Percentiles rank a stretch among this genome's conserved stretches.
These are phyloP conservation scores for Globisporangium okanoganense DNA, from an alignment of 352 stramenopile species.

Conservation along the genomic window DNA sequence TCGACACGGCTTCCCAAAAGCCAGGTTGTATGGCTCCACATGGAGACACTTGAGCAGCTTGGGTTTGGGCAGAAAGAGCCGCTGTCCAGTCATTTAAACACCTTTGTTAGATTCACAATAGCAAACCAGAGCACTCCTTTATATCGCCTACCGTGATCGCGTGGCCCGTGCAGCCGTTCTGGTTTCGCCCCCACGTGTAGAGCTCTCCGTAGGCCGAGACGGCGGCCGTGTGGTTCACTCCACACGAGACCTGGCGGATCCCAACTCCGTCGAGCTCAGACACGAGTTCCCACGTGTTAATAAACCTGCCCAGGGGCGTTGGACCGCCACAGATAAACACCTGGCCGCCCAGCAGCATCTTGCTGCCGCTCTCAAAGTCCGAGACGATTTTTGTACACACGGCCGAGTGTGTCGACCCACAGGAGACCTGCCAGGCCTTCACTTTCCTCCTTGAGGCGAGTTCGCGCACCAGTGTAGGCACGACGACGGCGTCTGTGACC, in stretches of 20 bases:
- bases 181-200: slow-evolving; percentile 92
- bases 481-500: slow-evolving; percentile 56
- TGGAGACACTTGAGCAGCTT: slow-evolving; percentile 79
- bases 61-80: slow-evolving; percentile 71
- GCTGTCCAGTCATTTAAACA: slow-evolving; percentile 15
- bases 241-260: slow-evolving; percentile 80
- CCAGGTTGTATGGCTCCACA: slow-evolving; percentile 87
- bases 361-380: slow-evolving; percentile 48
- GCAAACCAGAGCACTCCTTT: not conserved
- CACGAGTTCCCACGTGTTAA: slow-evolving; percentile 74
- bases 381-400: slow-evolving; percentile 69
- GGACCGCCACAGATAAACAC: slow-evolving; percentile 88
- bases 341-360: slow-evolving; percentile 68
- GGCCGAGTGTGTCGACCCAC: slow-evolving; percentile 75
- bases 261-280: slow-evolving; percentile 41
- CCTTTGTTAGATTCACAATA: not conserved
- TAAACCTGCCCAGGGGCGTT: slow-evolving; percentile 72
- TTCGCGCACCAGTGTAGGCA: slow-evolving; percentile 81
- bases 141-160: slow-evolving; percentile 14
- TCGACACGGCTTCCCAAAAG: slow-evolving; percentile 58
- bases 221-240: slow-evolving; percentile 85
- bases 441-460: slow-evolving; percentile 48
- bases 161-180: slow-evolving; percentile 88
- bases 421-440: slow-evolving; percentile 75
- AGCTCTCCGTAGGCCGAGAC: slow-evolving; percentile 88